Evolutionary conservation across 139 green algal genomes (phyloP).

Genomic region (Chlorella sp.): DNA sequence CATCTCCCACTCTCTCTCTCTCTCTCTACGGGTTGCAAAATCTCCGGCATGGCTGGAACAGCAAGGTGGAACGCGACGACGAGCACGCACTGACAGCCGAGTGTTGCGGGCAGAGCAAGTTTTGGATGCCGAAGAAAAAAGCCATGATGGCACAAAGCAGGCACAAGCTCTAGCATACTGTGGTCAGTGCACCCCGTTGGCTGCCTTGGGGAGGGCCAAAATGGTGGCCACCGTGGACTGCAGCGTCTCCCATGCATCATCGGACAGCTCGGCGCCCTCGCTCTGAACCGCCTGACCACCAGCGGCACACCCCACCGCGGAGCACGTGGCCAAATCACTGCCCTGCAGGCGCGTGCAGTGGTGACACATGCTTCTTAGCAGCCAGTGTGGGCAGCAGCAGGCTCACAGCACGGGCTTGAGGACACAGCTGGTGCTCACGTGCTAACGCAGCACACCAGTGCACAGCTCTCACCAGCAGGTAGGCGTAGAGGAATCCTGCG

Average conservation of each 20-base stretch:
- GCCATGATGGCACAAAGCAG: too few relatives aligned
- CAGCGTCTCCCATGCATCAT: background rate
- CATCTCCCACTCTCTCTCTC: too few relatives aligned
- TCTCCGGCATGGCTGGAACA: too few relatives aligned
- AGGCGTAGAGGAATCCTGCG: constrained; percentile 62
- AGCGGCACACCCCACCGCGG: constrained; percentile 40
- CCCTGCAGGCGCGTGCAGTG: background rate
- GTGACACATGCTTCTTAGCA: background rate
- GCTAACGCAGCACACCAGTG: too few relatives aligned
- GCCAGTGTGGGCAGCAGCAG: background rate
- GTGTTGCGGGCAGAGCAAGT: too few relatives aligned
- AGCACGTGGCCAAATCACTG: constrained; percentile 22
- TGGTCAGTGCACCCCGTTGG: too few relatives aligned
- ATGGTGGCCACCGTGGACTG: background rate
- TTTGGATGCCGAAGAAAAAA: too few relatives aligned
- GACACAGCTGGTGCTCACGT: background rate
- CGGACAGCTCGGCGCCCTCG: background rate
- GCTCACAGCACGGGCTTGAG: background rate
- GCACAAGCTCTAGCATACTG: too few relatives aligned
- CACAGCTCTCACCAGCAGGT: constrained; percentile 21
- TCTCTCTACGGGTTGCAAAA: too few relatives aligned
- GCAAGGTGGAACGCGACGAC: too few relatives aligned
- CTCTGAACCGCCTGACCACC: constrained; percentile 46
- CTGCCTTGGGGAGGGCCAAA: too few relatives aligned
- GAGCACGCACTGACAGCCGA: too few relatives aligned